Evolutionary conservation across 208 protist species (phyloP).

Genomic region (Crithidia acanthocephali): DNA sequence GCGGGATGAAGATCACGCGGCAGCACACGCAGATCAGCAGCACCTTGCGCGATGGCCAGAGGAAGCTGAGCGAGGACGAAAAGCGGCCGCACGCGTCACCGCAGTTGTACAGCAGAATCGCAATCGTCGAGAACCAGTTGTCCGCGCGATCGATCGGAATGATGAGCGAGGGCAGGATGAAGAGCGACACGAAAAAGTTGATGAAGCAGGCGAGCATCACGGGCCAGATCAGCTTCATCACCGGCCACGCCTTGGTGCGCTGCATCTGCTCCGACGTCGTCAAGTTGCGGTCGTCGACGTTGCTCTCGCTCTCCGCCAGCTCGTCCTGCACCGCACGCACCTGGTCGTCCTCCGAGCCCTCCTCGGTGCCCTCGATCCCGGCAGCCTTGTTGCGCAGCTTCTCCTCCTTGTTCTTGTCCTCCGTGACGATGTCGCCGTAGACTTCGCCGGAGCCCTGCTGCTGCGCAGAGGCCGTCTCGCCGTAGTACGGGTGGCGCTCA

Average conservation of each 20-base stretch:
- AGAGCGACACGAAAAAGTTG: conserved; percentile 78
- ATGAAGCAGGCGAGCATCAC: conserved; percentile 68
- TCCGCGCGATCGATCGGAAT: conserved; percentile 63
- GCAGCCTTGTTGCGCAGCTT: conserved; percentile 27
- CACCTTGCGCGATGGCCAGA: conserved; percentile 59
- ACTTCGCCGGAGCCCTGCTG: conserved; percentile 17
- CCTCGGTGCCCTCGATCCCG: conserved; percentile 10
- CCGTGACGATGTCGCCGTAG: conserved; percentile 31
- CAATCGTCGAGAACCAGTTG: conserved; percentile 84
- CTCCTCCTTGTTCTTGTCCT: conserved; percentile 27
- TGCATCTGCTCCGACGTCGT: conserved; percentile 66
- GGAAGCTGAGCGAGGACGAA: conserved; percentile 44
- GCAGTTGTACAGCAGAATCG: conserved; percentile 85
- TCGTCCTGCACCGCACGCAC: conserved; percentile 28
- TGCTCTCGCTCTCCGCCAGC: conserved; percentile 24
- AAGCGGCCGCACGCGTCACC: conserved; percentile 75
- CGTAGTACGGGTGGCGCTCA: conserved; percentile 19
- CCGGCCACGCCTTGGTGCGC: conserved; percentile 49
- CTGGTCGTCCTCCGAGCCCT: conserved; percentile 32
- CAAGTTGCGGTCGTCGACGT: conserved; percentile 46
- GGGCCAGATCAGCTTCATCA: conserved; percentile 70
- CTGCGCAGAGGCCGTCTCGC: not conserved
- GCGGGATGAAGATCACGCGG: conserved; percentile 69
- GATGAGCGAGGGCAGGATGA: conserved; percentile 79
- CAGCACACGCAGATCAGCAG: conserved; percentile 41